phyloP scores from a whole-genome alignment of 768 basidiomycete genomes.

The Mycena floridula region DNA sequence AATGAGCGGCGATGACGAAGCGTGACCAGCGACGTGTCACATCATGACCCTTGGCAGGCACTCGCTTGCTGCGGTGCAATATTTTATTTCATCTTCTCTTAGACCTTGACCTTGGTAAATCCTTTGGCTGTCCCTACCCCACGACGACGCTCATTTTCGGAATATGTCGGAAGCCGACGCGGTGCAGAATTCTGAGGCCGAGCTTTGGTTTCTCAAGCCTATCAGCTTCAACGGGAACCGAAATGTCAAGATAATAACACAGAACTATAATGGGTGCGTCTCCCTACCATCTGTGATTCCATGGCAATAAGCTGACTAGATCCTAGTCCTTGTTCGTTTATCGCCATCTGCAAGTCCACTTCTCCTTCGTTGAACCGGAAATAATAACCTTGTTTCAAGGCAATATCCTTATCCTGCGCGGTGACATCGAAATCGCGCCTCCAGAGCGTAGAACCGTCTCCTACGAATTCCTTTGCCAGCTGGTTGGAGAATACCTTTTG shows the following conservation, averaged over 20 bases:
- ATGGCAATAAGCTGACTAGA: not conserved
- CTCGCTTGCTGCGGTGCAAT: too few relatives aligned
- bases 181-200: slow-evolving; percentile 38
- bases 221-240: slow-evolving; percentile 40
- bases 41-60: too few relatives aligned
- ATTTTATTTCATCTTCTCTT: too few relatives aligned
- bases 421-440: slow-evolving; percentile 69
- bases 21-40: too few relatives aligned
- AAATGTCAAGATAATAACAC: slow-evolving; percentile 62
- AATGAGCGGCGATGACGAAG: too few relatives aligned
- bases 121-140: too few relatives aligned
- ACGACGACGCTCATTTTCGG: too few relatives aligned
- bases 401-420: slow-evolving; percentile 86
- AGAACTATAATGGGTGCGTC: slow-evolving; percentile 82
- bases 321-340: slow-evolving; percentile 80
- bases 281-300: not conserved
- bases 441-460: slow-evolving; percentile 62
- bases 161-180: slow-evolving; percentile 1
- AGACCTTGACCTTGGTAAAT: too few relatives aligned
- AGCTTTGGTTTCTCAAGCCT: slow-evolving; percentile 76
- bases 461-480: slow-evolving; percentile 78
- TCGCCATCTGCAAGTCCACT: slow-evolving; percentile 64
- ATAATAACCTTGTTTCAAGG: too few relatives aligned
- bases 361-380: slow-evolving; percentile 1
- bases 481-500: slow-evolving; percentile 81